Evolutionary conservation across 106 monocot species (phyloP).

Genomic region (Alisma plantagoaquatica): DNA sequence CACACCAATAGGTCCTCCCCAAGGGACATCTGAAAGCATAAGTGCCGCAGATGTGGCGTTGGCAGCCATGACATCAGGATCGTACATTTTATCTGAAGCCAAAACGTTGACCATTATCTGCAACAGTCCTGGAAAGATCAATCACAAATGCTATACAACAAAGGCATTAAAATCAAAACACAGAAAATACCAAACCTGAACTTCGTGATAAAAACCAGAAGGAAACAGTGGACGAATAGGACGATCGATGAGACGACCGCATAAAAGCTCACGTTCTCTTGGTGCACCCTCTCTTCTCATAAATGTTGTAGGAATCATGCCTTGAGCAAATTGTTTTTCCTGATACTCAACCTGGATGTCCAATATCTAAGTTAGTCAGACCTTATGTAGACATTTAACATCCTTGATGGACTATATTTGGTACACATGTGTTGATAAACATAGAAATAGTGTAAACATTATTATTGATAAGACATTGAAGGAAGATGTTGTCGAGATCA

Average conservation of each 20-base stretch:
- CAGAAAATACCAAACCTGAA: constrained; percentile 46
- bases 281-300: constrained; percentile 97
- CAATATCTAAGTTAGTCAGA: neutral
- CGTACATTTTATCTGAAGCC: constrained; percentile 91
- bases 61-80: constrained; percentile 98
- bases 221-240: constrained; percentile 95
- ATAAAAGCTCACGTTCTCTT: constrained; percentile 89
- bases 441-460: no score
- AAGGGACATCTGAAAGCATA: constrained; percentile 95
- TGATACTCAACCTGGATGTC: constrained; percentile 80
- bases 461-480: neutral
- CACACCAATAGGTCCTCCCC: constrained; percentile 88
- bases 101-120: constrained; percentile 80
- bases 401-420: no score
- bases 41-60: constrained; percentile 98
- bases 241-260: constrained; percentile 89
- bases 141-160: neutral
- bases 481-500: neutral
- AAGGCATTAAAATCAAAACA: neutral
- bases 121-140: neutral
- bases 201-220: constrained; percentile 88
- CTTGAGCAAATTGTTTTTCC: constrained; percentile 91
- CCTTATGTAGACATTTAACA: neutral
- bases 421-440: no score
- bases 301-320: constrained; percentile 86